Base-by-base conservation (phyloP, 106 monocot genomes). In the Amphibolis antarctica region DNA sequence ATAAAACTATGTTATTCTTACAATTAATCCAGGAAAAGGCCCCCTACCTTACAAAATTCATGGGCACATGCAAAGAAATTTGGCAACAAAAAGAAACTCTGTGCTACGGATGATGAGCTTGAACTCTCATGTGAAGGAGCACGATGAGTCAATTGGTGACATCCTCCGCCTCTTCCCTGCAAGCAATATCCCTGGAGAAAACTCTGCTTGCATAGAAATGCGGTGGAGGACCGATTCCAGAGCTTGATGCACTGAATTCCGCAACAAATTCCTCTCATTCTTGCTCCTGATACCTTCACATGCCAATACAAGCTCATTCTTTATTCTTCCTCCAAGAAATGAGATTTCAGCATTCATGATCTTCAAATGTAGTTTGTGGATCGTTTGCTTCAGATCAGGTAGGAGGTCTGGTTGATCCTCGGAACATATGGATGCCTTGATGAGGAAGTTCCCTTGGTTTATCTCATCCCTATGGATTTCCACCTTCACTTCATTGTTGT, bases 361-460 rank as follows among this genome's bases (percentile, higher is more conserved):
- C 46, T 68, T 79, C 47, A 86, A 68, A 13, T 74, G 51, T 6
- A 96, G 69, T 31, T 58, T 44, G 49, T 59, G 53, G 0, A 96
- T 54, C 1, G 81, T 74, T 50, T 74, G 81, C 22, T 72, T 86
- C n/a, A 96, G 42, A 56, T 96, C 89, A 17, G 72, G 44, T 23
- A 86, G 71, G 45, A 96, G 77, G 4, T 89, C 89, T 9, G 86
- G 82, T 11, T 74, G 75, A 67, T 96, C 86, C 45, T 84, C 86
- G 42, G 84, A 96, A 62, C 79, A 82, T 28, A 89, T 75, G 27
- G 89, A 76, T 54, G 82, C 89, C 67, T 64, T 82, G 62, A 89
- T 60, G 0, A 67, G 65, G 44, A 75, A 75, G 45, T 28, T 57
- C 25, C 74, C 79, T 18, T 12, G 50, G 57, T 47, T 73, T 48